These are phyloP conservation scores for Brettanomyces custersianus DNA, from an alignment of 805 yeast genomes.

Conservation along the genomic window DNA sequence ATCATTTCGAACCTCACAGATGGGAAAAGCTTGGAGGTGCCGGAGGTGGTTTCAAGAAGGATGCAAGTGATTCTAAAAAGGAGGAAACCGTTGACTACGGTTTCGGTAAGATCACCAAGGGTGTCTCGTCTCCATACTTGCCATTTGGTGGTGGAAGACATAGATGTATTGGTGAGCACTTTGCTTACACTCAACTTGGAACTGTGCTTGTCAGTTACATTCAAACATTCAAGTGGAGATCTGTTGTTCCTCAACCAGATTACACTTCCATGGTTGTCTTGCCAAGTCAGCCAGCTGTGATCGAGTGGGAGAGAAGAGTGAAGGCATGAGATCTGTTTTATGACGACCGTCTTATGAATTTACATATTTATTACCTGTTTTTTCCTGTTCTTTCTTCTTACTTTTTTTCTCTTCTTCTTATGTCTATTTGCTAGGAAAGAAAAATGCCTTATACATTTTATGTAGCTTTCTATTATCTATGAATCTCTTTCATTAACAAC, in stretches of 20 bases:
- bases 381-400: slow-evolving; percentile 1
- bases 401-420: slow-evolving; percentile 1
- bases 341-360: slow-evolving; percentile 6
- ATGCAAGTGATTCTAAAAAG: slow-evolving; percentile 17
- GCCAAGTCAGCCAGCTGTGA: slow-evolving; percentile 69
- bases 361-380: neutral
- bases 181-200: slow-evolving; percentile 90
- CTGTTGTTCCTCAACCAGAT: slow-evolving; percentile 60
- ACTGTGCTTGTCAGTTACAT: slow-evolving; percentile 69
- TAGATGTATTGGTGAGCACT: slow-evolving; percentile 98
- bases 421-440: neutral
- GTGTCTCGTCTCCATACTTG: slow-evolving; percentile 90
- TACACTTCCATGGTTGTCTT: slow-evolving; percentile 89
- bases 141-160: slow-evolving; percentile 99
- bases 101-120: slow-evolving; percentile 93
- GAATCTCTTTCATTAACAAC: slow-evolving; percentile 22
- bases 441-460: slow-evolving; percentile 2
- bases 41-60: slow-evolving; percentile 25
- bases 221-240: slow-evolving; percentile 71
- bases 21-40: slow-evolving; percentile 45
- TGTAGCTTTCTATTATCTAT: too few relatives aligned
- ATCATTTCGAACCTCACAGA: slow-evolving; percentile 72
- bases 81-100: slow-evolving; percentile 69
- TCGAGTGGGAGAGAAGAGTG: slow-evolving; percentile 61
- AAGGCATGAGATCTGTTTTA: neutral